phyloP scores from a whole-genome alignment of 768 basidiomycete genomes.

The Tricholoma bakamatsutake region DNA sequence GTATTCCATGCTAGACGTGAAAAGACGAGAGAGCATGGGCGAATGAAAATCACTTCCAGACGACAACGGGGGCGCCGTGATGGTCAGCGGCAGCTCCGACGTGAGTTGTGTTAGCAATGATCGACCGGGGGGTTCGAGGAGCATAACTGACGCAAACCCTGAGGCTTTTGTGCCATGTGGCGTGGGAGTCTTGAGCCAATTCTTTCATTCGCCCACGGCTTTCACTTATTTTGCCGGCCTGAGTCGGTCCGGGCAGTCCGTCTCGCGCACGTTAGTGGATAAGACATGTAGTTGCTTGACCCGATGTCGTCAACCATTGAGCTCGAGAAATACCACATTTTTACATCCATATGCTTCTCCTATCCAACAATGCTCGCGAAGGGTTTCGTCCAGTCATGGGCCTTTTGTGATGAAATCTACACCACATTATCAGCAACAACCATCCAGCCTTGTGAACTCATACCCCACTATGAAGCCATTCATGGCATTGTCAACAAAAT shows the following conservation, averaged over 20 bases:
- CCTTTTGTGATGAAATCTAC: not conserved
- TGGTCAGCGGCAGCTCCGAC: not conserved
- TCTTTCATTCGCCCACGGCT: constrained; percentile 12
- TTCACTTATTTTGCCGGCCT: not conserved
- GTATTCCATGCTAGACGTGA: no score
- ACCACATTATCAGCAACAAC: not conserved
- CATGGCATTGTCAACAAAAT: not conserved
- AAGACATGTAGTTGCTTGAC: not conserved
- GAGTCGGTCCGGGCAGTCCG: no score
- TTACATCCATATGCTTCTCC: not conserved
- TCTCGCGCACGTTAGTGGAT: no score
- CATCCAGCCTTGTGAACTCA: not conserved
- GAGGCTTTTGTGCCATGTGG: constrained; percentile 17
- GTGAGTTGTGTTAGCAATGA: not conserved
- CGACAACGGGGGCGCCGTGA: not conserved
- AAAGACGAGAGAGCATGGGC: no score
- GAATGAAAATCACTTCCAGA: no score
- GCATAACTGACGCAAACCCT: not conserved
- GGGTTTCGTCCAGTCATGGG: not conserved
- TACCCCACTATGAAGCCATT: not conserved
- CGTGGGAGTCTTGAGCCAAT: constrained; percentile 13
- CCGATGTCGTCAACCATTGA: not conserved
- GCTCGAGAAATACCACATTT: not conserved
- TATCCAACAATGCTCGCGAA: not conserved
- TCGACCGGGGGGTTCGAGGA: constrained; percentile 1